A percentile compares a stretch with the other conserved stretches of the same genome.
Conservation (phyloP, 192 early-diverging fungal genomes). For the Chytriomyces confervae region DNA sequence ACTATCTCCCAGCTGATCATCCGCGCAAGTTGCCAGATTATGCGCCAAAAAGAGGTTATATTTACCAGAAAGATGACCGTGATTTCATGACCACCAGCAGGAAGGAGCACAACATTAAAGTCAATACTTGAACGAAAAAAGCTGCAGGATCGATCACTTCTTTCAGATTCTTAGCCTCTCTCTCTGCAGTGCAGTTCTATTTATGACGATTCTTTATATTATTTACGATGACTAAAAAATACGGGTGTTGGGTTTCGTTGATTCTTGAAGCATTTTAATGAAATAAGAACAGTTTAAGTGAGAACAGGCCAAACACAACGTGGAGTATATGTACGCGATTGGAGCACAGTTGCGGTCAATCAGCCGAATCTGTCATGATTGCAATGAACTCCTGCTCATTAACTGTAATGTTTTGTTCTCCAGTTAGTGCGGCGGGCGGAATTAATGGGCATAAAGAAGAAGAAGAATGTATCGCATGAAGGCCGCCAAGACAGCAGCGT, state of each 20-base stretch:
- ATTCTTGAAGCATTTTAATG: too few relatives aligned
- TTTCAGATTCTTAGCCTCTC: too few relatives aligned
- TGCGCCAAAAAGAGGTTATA: constrained; percentile 44
- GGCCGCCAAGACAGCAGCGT: background rate
- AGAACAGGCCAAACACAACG: background rate
- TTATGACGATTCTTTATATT: too few relatives aligned
- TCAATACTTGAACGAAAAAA: background rate
- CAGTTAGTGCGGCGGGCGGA: background rate
- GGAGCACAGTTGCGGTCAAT: constrained; percentile 30
- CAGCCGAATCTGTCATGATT: constrained; percentile 75
- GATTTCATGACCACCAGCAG: constrained; percentile 50
- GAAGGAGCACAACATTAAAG: constrained; percentile 16
- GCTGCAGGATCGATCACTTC: too few relatives aligned
- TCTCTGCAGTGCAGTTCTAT: too few relatives aligned
- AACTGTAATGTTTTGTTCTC: constrained; percentile 53
- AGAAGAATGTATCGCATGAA: constrained; percentile 16
- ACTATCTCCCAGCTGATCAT: constrained; percentile 29
- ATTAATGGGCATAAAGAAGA: background rate
- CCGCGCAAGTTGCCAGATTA: constrained; percentile 41
- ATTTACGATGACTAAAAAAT: too few relatives aligned
- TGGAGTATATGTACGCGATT: background rate
- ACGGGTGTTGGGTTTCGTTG: too few relatives aligned
- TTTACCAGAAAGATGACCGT: constrained; percentile 47
- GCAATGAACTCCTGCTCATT: constrained; percentile 82
- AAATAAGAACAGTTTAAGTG: background rate